Evolutionary conservation across 768 basidiomycete genomes (phyloP), one percentile per base, ranked within the genome.

Genomic region (Kwoniella heveanensis): DNA sequence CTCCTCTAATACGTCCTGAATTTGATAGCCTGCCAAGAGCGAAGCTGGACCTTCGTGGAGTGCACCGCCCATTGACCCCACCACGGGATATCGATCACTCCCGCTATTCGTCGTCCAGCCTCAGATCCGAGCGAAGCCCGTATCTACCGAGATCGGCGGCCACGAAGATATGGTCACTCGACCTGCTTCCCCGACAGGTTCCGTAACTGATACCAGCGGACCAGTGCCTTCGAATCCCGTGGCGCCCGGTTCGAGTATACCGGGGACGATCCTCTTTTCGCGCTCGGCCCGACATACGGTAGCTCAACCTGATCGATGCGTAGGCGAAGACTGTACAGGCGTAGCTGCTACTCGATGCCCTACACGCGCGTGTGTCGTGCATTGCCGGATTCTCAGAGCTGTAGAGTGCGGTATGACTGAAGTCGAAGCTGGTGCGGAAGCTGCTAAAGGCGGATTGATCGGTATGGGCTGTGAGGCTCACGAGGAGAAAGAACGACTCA

Each of bases 91-190:
- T 46, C 82, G 82, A 46, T 66, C 82, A 0, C 79, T 90, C 6
- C 89, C 89, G 0, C 84, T 86, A 69, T 90, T 88, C 86, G 82
- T 88, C 22, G 84, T 85, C 13, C 90, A 91, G 73, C 89, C 90
- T 1, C 86, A 88, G 69, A 83, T 88, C 66, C 82, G 88, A 8
- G 83, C 85, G 0, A 57, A 65, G 29, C 71, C 68, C 15, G 54
- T 64, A 19, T 68, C 70, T 1, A 56, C 70, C 24, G 66, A 67
- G 48, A 57, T 67, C 8, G 68, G 60, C 2, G 65, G 67, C 19
- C 39, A 61, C 12, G 65, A 73, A 49, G 63, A 62, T 19, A 39
- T 65, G 26, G 66, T 57, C 36, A 57, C 60, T 57, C 27, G 62
- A 60, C 32, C 53, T 2, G 55, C 24, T 7, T 62, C 61, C n/a